Base-by-base conservation (phyloP, 2,329 filamentous ascomycete species). In the Cercospora zeae-maydis region DNA sequence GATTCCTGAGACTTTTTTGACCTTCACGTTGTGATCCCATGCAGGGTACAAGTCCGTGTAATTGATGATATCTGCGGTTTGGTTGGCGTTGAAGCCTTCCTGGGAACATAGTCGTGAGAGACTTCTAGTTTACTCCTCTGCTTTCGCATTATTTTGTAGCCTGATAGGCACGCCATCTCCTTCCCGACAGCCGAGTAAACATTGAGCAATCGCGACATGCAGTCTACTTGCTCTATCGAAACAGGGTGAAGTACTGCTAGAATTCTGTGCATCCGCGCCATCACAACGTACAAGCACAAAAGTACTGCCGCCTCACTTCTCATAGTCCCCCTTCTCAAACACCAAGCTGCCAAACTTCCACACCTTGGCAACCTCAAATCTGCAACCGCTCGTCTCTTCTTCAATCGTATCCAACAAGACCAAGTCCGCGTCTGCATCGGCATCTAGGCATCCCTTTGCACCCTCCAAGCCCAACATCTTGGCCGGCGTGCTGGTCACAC, bases 401-500 rank as follows among this genome's bases (percentile, higher is more conserved):
- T 78, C 74, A 13, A 80, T 77, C 62, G 89, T 82, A 31, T 75
- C 71, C 36, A 93, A 76, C 16, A 93, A 83, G 36, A 92, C 84
- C 54, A 93, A 74, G 75, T 82, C 80, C 11, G 80, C 80, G 72
- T 82, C 80, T 4, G 77, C 77, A n/a, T 76, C 79, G 39, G 76
- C 73, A 6, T 74, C 69, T 56, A 82, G 66, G 33, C 66, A 81
- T 0, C 91, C 91, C 76, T 95, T 95, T 55, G 83, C 75, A 10
- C 80, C 82, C 56, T 85, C 77, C 45, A 93, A 72, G 0, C 88
- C 88, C 16, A 95, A 78, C 89, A 95, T 91, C 53, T 82, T 83
- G 1, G 91, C 90, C 0, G 91, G 91, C 0, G 90, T 92, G 34
- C 84, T 80, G 0, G 91, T 95, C 31, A 93, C 91, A 8, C 89